Base-by-base conservation (phyloP, 2,329 filamentous ascomycete genomes). In the Leptodontidium sp. region DNA sequence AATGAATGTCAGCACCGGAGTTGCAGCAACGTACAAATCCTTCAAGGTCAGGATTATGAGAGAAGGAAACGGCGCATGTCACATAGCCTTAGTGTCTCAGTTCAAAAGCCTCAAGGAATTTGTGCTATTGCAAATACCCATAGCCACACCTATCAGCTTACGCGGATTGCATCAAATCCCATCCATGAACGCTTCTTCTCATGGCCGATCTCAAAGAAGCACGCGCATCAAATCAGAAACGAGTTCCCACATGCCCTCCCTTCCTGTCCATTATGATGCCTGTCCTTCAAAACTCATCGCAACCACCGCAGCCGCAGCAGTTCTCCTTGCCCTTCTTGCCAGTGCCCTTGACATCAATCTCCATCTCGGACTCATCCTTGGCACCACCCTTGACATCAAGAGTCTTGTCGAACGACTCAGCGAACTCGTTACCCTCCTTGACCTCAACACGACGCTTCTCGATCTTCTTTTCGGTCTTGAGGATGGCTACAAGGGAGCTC, bases 401-500 rank as follows among this genome's bases (percentile, higher is more conserved):
- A 38, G 29, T 21, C 53, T 53, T 53, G 29, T 57, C 53, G 29
- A 65, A 35, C 24, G n/a, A 9, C 47, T 62, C 47, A 24, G n/a
- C 58, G 35, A 67, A 62, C 15, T 67, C 47, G 35, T 57, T 40
- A n/a, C 63, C 65, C 49, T 63, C 58, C 32, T 45, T 61, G 8
- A 47, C 65, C 21, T 55, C 24, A 7, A 47, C 49, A 14, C 50
- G 58, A 35, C 49, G 55, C 57, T 49, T 55, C 14, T 55, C 58
- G 40, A 67, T 62, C 58, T 62, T 58, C 49, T 62, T 62, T 17
- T 67, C 49, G 17, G 58, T 62, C 35, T 52, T 7, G 15, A 67
- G 38, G 38, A 35, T 49, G 5, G 45, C 47, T 29, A 62, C 21
- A 12, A 66, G 24, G 45, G 43, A 40, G 8, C 17, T 38, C 32